Evolutionary conservation across 2,329 filamentous ascomycete species (phyloP), one percentile per base, ranked within the genome.

Genomic region (Rhynchosporium secalis): DNA sequence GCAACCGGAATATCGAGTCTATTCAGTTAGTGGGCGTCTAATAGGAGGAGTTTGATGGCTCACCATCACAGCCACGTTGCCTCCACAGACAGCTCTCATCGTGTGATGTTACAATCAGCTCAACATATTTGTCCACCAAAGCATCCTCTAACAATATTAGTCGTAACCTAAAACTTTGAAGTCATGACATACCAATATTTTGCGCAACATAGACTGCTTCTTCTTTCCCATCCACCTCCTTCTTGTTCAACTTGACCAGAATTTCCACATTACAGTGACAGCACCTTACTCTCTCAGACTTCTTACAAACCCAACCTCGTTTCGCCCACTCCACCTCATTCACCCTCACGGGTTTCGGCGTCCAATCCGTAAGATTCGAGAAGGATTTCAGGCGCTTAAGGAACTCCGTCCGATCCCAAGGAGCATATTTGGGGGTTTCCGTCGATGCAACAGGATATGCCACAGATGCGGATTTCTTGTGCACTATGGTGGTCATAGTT

Each of bases 311-410:
- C 94, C 95, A 99, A 0, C 94, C 94, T 62, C 90, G 81, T 79
- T 94, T 96, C 0, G 93, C 93, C 95, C 95, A 99, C 74, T 92
- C 89, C 7, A 97, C 87, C 76, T 98, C 95, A 72, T 86, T 92
- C 69, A 98, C 87, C 40, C 81, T 82, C 58, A 93, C 85, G 0
- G 95, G 93, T 74, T 98, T 98, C 0, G 91, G 90, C n/a, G 90
- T 89, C 94, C 94, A 99, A 73, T 90, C 85, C 59, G 92, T 95
- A 54, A 98, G 87, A 68, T 94, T 92, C 72, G 94, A 90, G 73
- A 96, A 99, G 0, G 92, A 96, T 64, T 89, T 89, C 33, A 99
- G 80, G 29, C 95, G 81, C 69, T 84, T 86, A 10, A 98, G 81
- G 65, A 98, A 92, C 68, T 91, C 86, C 45, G 87, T 86, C 58